phyloP scores from a whole-genome alignment of 2,329 filamentous ascomycete species.

The Penicillium sp. region DNA sequence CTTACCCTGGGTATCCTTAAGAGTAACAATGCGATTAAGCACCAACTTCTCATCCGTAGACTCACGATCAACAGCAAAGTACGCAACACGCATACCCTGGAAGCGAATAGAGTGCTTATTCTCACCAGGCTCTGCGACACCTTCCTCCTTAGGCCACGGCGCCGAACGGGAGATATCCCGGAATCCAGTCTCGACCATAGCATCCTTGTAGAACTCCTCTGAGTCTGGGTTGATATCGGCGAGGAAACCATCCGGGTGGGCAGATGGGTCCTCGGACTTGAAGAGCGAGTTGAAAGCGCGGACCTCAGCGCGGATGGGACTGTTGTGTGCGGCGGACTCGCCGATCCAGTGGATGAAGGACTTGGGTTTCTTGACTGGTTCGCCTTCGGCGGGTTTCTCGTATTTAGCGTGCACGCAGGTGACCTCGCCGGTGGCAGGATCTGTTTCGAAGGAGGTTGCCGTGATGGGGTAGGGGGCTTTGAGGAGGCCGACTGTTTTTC shows the following conservation, averaged over 20 bases:
- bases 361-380: constrained; percentile 64
- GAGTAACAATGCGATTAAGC: constrained; percentile 84
- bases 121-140: constrained; percentile 45
- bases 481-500: constrained; percentile 70
- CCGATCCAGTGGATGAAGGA: constrained; percentile 88
- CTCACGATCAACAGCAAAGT: constrained; percentile 66
- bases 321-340: constrained; percentile 60
- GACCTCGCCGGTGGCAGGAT: constrained; percentile 62
- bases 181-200: constrained; percentile 79
- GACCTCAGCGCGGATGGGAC: constrained; percentile 65
- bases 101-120: constrained; percentile 74
- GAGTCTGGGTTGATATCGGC: constrained; percentile 81
- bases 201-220: constrained; percentile 73
- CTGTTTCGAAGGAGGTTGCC: constrained; percentile 66
- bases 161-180: constrained; percentile 70
- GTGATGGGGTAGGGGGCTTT: constrained; percentile 69
- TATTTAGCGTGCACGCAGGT: constrained; percentile 65
- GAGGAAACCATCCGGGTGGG: constrained; percentile 75
- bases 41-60: constrained; percentile 76
- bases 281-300: constrained; percentile 81
- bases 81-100: constrained; percentile 82
- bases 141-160: constrained; percentile 78
- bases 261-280: constrained; percentile 78
- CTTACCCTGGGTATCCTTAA: constrained; percentile 65
- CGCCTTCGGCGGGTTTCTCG: constrained; percentile 64